Percentiles rank a stretch among this genome's conserved stretches.
Evolutionary conservation across 805 yeast genomes (phyloP).

Genomic region (Tetrapisispora taiwanensis): DNA sequence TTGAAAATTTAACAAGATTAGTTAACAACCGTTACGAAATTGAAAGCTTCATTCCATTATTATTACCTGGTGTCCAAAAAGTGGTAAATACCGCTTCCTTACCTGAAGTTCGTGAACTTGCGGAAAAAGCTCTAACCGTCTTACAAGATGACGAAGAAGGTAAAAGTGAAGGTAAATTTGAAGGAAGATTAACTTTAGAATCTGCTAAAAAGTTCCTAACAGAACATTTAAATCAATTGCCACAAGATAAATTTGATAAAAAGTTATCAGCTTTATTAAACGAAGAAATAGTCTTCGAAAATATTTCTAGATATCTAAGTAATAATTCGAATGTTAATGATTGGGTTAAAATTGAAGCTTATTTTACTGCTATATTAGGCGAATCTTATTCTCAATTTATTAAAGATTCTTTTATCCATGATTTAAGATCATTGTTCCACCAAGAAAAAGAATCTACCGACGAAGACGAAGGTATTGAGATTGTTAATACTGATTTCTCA

Average conservation of each 20-base stretch:
- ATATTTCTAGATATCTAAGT: slow-evolving; percentile 43
- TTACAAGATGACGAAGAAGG: slow-evolving; percentile 69
- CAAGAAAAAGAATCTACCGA: slow-evolving; percentile 37
- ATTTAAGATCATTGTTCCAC: slow-evolving; percentile 46
- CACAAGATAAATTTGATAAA: slow-evolving; percentile 2
- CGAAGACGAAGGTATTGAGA: slow-evolving; percentile 73
- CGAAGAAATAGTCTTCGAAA: slow-evolving; percentile 32
- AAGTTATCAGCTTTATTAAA: slow-evolving; percentile 16
- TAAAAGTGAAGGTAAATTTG: slow-evolving; percentile 43
- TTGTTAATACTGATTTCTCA: slow-evolving; percentile 90
- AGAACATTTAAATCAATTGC: slow-evolving; percentile 13
- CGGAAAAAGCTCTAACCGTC: slow-evolving; percentile 74
- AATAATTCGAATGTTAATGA: slow-evolving; percentile 64
- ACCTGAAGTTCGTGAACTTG: slow-evolving; percentile 94
- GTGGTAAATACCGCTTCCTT: slow-evolving; percentile 84
- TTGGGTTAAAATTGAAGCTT: slow-evolving; percentile 54
- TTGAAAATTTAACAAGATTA: slow-evolving; percentile 89
- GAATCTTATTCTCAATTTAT: slow-evolving; percentile 29
- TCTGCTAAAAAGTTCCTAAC: slow-evolving; percentile 41
- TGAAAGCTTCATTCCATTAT: slow-evolving; percentile 72
- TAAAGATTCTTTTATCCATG: slow-evolving; percentile 34
- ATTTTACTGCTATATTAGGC: slow-evolving; percentile 36
- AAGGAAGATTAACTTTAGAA: slow-evolving; percentile 55
- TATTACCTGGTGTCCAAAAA: slow-evolving; percentile 84
- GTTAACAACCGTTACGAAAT: slow-evolving; percentile 91